These are phyloP conservation scores for Macroventuria anomochaeta DNA, from an alignment of 2,329 filamentous ascomycete genomes.

Conservation along the genomic window DNA sequence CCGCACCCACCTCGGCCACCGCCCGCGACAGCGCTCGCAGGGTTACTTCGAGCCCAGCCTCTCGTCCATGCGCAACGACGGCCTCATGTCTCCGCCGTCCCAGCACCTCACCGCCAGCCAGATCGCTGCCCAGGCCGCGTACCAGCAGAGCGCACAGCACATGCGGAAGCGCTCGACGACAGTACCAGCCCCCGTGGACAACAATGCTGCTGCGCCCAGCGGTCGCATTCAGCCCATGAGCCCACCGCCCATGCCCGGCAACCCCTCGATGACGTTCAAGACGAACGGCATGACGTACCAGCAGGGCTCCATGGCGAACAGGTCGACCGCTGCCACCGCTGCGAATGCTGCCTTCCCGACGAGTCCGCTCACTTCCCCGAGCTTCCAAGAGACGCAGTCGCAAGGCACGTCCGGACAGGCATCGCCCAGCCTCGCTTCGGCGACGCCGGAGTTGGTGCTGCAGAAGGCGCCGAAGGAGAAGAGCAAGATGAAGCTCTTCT, in stretches of 20 bases:
- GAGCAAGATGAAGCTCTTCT: slow-evolving; percentile 82
- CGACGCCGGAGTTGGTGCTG: slow-evolving; percentile 58
- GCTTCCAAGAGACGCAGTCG: slow-evolving; percentile 32
- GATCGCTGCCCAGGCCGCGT: slow-evolving; percentile 79
- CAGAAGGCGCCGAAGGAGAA: slow-evolving; percentile 70
- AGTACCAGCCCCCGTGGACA: slow-evolving; percentile 63
- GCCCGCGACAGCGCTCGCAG: slow-evolving; percentile 72
- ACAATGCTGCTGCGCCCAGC: slow-evolving; percentile 21
- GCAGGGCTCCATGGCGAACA: slow-evolving; percentile 67
- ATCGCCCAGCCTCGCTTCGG: slow-evolving; percentile 42
- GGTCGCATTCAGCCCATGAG: slow-evolving; percentile 58
- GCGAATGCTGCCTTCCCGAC: slow-evolving; percentile 76
- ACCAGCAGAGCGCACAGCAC: slow-evolving; percentile 63
- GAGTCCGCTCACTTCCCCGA: slow-evolving; percentile 59
- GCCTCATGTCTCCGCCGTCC: slow-evolving; percentile 44
- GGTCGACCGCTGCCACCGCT: slow-evolving; percentile 71
- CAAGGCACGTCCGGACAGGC: slow-evolving; percentile 31
- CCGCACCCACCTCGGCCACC: slow-evolving; percentile 54
- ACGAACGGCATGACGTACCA: slow-evolving; percentile 58
- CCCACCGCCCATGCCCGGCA: slow-evolving; percentile 59
- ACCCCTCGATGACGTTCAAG: slow-evolving; percentile 48
- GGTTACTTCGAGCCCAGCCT: slow-evolving; percentile 78
- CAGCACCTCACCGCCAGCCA: slow-evolving; percentile 68
- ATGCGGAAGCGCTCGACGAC: slow-evolving; percentile 76
- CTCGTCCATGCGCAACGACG: slow-evolving; percentile 61